Conservation (phyloP, 2,329 filamentous ascomycete species). For the Colletotrichum shisoi region DNA sequence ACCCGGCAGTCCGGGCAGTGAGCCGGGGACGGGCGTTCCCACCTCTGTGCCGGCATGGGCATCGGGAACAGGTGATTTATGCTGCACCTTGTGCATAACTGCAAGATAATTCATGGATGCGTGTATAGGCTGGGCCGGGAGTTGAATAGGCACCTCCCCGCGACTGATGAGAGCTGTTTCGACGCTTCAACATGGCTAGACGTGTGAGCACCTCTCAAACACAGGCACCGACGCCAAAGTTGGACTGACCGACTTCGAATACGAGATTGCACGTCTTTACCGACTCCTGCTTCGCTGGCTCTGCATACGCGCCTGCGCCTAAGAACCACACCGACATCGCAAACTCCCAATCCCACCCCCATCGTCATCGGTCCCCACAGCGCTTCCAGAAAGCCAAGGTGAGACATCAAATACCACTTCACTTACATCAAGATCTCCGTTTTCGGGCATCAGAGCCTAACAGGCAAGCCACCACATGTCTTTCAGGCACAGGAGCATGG, state of each 20-base stretch:
- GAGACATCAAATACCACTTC: conserved; percentile 15
- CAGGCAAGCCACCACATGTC: neutral
- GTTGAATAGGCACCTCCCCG: too few species aligned
- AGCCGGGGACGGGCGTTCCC: conserved; percentile 6
- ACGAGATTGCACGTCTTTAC: conserved; percentile 4
- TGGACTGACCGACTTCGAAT: conserved; percentile 1
- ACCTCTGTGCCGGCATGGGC: neutral
- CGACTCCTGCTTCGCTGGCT: conserved; percentile 8
- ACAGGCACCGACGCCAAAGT: neutral
- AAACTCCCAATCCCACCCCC: conserved; percentile 1
- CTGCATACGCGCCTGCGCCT: conserved; percentile 15
- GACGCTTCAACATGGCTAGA: neutral
- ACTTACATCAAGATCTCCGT: neutral
- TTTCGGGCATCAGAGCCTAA: conserved; percentile 1
- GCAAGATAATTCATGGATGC: neutral
- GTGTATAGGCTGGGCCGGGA: too few species aligned
- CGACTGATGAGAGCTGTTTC: neutral
- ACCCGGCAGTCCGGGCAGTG: conserved; percentile 5
- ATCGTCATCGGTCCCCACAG: conserved; percentile 1
- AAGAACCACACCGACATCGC: conserved; percentile 28
- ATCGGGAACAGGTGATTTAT: neutral
- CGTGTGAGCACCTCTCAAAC: neutral
- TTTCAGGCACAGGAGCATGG: neutral
- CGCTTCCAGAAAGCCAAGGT: conserved; percentile 13
- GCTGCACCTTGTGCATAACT: conserved; percentile 6